These are phyloP conservation scores for Datura wrightii DNA, from an alignment of 257 asterid species.

Conservation along the genomic window DNA sequence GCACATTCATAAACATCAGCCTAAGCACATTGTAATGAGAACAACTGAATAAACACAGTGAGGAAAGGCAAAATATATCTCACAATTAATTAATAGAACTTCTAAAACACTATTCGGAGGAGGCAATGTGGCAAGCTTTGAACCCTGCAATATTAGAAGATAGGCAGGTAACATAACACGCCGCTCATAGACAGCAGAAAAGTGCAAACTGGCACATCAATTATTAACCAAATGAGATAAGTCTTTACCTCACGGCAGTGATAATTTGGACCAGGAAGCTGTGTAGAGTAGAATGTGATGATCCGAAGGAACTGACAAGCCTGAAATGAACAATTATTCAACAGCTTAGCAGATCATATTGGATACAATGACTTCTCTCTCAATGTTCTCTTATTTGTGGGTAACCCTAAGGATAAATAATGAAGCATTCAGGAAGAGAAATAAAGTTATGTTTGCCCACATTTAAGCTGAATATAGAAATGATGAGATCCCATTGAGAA, in stretches of 20 bases:
- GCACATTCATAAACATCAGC: conserved; percentile 37
- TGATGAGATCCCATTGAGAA: background rate
- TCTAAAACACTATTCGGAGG: conserved; percentile 71
- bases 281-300: conserved; percentile 92
- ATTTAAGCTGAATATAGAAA: background rate
- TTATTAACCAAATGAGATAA: background rate
- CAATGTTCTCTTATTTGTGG: background rate
- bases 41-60: conserved; percentile 1
- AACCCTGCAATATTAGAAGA: conserved; percentile 64
- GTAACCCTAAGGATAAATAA: background rate
- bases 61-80: conserved; percentile 40
- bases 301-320: conserved; percentile 89
- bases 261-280: conserved; percentile 96
- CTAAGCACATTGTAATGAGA: conserved; percentile 25
- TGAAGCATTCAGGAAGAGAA: background rate
- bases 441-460: background rate
- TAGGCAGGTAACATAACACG: background rate
- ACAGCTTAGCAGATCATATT: background rate
- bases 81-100: conserved; percentile 59
- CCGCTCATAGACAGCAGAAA: conserved; percentile 19
- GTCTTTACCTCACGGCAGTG: conserved; percentile 92
- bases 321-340: conserved; percentile 44
- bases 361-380: conserved; percentile 14
- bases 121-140: conserved; percentile 87
- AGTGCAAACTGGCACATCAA: background rate